These are phyloP conservation scores for Skeletonema grethae DNA, from an alignment of 108 stramenopile genomes.

Conservation along the genomic window DNA sequence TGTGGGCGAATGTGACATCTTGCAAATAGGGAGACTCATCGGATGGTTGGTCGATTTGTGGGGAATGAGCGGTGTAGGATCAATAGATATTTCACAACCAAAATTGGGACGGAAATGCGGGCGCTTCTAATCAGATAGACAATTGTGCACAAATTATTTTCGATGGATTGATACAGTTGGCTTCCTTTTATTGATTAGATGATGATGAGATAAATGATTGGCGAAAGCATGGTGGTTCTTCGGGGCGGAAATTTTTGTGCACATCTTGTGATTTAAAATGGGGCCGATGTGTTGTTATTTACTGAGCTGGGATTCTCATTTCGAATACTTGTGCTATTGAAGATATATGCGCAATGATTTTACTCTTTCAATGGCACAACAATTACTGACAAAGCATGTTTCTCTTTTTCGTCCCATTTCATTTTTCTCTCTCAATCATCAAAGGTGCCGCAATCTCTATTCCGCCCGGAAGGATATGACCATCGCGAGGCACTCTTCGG, in stretches of 20 bases:
- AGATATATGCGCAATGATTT: neutral
- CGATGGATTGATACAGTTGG: neutral
- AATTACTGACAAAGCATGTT: neutral
- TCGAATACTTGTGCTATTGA: neutral
- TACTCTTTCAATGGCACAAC: neutral
- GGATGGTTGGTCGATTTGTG: neutral
- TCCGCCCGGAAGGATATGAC: constrained; percentile 76
- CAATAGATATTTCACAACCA: neutral
- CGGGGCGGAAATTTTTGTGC: neutral
- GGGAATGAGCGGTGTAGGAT: neutral
- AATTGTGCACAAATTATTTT: neutral
- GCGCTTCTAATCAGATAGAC: neutral
- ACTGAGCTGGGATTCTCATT: neutral
- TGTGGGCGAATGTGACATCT: neutral
- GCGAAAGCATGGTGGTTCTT: neutral
- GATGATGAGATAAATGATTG: neutral
- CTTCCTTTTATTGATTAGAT: neutral
- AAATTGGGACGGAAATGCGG: neutral
- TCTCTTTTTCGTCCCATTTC: neutral
- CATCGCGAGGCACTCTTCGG: constrained; percentile 95
- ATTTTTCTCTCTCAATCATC: neutral
- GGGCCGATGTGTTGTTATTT: neutral
- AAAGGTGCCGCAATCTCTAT: constrained; percentile 60
- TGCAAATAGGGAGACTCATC: neutral
- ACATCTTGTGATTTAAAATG: neutral